Evolutionary conservation across 768 basidiomycete genomes (phyloP).

Genomic region (Mycena kentingensis): DNA sequence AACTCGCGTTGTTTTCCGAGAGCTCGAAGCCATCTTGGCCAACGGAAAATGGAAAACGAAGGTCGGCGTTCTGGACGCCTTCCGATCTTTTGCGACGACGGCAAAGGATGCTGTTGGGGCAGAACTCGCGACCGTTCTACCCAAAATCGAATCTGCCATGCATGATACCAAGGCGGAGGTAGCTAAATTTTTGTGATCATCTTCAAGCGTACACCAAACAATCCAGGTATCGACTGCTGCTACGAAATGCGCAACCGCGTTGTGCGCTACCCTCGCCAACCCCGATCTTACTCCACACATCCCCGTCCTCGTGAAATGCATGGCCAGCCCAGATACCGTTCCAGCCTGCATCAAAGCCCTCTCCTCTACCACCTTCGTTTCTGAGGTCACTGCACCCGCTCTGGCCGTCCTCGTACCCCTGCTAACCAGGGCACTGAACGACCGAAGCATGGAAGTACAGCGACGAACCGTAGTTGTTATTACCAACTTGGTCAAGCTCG

Average conservation of each 20-base stretch:
- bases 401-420: constrained; percentile 94
- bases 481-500: constrained; percentile 96
- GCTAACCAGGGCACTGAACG: constrained; percentile 86
- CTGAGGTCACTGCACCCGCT: constrained; percentile 95
- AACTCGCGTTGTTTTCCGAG: constrained; percentile 64
- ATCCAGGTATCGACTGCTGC: constrained; percentile 83
- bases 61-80: constrained; percentile 87
- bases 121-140: constrained; percentile 78
- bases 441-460: constrained; percentile 95
- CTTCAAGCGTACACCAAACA: neutral
- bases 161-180: constrained; percentile 97
- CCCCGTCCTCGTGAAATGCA: constrained; percentile 87
- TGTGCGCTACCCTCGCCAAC: constrained; percentile 91
- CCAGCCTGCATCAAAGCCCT: constrained; percentile 93
- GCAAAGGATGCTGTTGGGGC: constrained; percentile 79
- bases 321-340: constrained; percentile 87
- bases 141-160: constrained; percentile 88
- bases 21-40: constrained; percentile 74
- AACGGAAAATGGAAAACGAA: constrained; percentile 93
- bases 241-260: constrained; percentile 82
- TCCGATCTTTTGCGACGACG: constrained; percentile 70
- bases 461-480: constrained; percentile 92
- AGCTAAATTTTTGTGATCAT: constrained; percentile 25
- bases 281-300: constrained; percentile 91
- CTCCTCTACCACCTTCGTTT: constrained; percentile 93